Percentiles rank a stretch among this genome's conserved stretches.
Conservation (phyloP, 805 yeast species). For the Candida manassasensis region DNA sequence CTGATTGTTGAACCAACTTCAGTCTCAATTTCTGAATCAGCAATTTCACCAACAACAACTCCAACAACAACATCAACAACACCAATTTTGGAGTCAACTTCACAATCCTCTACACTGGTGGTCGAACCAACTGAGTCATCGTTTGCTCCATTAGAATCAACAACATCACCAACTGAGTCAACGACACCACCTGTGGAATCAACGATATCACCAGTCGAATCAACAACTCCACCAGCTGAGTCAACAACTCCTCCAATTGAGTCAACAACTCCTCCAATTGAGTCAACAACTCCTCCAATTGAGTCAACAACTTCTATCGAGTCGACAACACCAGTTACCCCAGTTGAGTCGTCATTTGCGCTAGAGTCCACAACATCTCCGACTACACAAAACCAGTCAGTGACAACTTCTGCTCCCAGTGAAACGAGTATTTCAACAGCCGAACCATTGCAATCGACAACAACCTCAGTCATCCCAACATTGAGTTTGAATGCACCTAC, state of each 20-base stretch:
- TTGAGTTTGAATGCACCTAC: constrained; percentile 2
- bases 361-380: no score
- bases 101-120: no score
- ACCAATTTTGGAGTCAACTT: no score
- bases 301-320: background rate
- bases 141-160: background rate
- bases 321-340: background rate
- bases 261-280: background rate
- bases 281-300: background rate
- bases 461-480: constrained; percentile 1
- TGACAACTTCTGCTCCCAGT: constrained; percentile 3
- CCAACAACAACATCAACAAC: background rate
- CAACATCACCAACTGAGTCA: background rate
- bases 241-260: constrained; percentile 1
- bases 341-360: background rate
- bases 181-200: background rate
- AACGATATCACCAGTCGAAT: background rate
- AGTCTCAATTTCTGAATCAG: background rate
- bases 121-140: background rate
- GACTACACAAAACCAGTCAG: no score
- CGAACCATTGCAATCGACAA: no score
- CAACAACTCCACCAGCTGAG: constrained; percentile 1
- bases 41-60: background rate
- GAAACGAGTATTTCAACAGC: no score
- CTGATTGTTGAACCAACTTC: background rate